A percentile compares a stretch with the other conserved stretches of the same genome.
Evolutionary conservation across 805 yeast species (phyloP).

Genomic region (Barnettozyma salicaria): DNA sequence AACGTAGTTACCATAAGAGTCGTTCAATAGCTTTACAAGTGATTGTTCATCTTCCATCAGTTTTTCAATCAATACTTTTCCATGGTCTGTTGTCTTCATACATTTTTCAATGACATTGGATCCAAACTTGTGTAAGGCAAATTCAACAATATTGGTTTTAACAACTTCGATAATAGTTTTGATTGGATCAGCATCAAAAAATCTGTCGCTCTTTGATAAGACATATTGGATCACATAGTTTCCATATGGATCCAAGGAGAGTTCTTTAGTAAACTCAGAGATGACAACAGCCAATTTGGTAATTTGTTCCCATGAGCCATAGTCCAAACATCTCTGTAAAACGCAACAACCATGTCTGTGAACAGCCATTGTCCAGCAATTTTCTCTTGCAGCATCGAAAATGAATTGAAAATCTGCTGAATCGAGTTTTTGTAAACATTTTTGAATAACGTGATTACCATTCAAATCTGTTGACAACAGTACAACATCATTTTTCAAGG

Average conservation of each 20-base stretch:
- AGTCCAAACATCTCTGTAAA: constrained; percentile 88
- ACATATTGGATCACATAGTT: constrained; percentile 96
- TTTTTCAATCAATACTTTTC: constrained; percentile 45
- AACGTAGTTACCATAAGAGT: constrained; percentile 92
- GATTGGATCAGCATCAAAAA: constrained; percentile 26
- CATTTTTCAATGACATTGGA: constrained; percentile 93
- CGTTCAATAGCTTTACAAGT: constrained; percentile 58
- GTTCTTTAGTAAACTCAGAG: constrained; percentile 57
- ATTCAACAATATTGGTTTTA: constrained; percentile 29
- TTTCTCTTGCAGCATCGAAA: constrained; percentile 71
- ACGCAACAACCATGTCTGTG: constrained; percentile 99
- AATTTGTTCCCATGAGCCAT: constrained; percentile 69
- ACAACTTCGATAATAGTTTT: constrained; percentile 30
- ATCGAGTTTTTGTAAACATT: constrained; percentile 69
- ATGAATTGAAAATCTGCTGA: constrained; percentile 78
- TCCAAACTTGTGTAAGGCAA: constrained; percentile 86
- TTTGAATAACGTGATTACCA: constrained; percentile 96
- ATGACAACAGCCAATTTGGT: constrained; percentile 59
- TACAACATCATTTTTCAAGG: constrained; percentile 68
- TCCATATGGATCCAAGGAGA: constrained; percentile 91
- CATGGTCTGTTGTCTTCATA: constrained; percentile 43
- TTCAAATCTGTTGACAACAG: constrained; percentile 80
- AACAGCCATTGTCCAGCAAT: constrained; percentile 79
- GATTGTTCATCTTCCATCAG: constrained; percentile 34
- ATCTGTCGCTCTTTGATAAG: constrained; percentile 42